Conservation (phyloP, 352 stramenopile species). For the Hyaloperonospora brassicae region DNA sequence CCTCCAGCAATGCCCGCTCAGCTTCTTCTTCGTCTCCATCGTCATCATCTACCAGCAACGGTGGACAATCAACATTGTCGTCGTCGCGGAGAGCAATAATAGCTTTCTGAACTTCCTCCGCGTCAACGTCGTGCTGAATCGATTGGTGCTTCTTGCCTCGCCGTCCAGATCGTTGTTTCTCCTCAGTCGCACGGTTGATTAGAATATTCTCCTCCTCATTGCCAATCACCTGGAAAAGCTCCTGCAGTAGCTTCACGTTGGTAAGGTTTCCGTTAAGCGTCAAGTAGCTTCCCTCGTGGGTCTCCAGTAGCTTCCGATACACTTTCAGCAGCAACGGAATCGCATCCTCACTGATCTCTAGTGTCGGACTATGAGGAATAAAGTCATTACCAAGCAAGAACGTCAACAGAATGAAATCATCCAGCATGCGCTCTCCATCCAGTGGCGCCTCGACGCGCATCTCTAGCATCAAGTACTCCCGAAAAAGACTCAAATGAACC, state of each 20-base stretch:
- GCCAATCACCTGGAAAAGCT: conserved; percentile 90
- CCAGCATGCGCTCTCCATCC: conserved; percentile 92
- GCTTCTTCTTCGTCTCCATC: conserved; percentile 49
- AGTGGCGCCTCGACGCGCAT: conserved; percentile 69
- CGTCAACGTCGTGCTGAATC: conserved; percentile 39
- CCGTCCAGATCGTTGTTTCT: conserved; percentile 36
- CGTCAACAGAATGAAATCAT: conserved; percentile 99
- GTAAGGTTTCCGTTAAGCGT: conserved; percentile 87
- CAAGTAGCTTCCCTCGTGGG: conserved; percentile 88
- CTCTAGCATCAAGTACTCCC: conserved; percentile 97
- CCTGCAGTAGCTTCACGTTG: conserved; percentile 86
- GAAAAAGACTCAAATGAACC: conserved; percentile 93
- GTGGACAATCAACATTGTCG: conserved; percentile 31
- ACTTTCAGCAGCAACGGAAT: conserved; percentile 90
- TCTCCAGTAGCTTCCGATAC: conserved; percentile 87
- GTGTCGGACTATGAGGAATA: conserved; percentile 95
- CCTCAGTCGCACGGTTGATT: conserved; percentile 52
- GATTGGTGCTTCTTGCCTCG: conserved; percentile 21
- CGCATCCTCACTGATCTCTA: conserved; percentile 97
- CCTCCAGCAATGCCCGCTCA: conserved; percentile 48
- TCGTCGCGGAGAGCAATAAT: conserved; percentile 35
- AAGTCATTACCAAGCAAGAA: conserved; percentile 99
- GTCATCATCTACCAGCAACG: conserved; percentile 38
- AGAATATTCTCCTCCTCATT: conserved; percentile 93
- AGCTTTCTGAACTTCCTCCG: conserved; percentile 38